Evolutionary conservation across 768 basidiomycete species (phyloP), one percentile per base, ranked within the genome.

Genomic region (Leccinum arenicola): DNA sequence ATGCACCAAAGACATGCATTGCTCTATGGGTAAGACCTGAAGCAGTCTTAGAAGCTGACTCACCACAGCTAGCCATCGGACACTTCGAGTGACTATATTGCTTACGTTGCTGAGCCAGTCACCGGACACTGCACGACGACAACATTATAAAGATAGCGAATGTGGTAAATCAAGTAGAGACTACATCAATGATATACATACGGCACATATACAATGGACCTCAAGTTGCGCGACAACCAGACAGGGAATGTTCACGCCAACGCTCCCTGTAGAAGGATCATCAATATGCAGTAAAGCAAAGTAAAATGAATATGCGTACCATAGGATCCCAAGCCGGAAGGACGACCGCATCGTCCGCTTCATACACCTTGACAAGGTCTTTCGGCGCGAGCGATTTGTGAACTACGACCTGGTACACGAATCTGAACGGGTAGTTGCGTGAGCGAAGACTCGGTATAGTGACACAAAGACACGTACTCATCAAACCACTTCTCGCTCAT

Each of bases 401-500:
- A 17, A 92, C 84, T 11, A 97, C 96, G 25, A 96, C 86, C 74
- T 98, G 96, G 76, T 93, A 98, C 29, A 96, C 92, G 70, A 85
- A 93, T 70, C 89, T 91, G 57, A 21, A 14, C 45, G 54, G 29
- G 8, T 11, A 50, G 54, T 54, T 50, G 7, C n/a, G 29, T 65
- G 48, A 62, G 52, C 35, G 31, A 29, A 36, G 38, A 49, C 49
- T 21, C 36, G 43, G 43, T 15, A 14, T 49, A 17, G 21, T 10
- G 11, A 33, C 15, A 53, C 54, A 50, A 55, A 50, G 57, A 53
- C 5, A 79, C 89, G 67, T 66, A 93, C 89, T 98, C 80, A 57
- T 89, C 87, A 74, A 98, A 98, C 95, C 96, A 98, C 47, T 77
- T 77, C 64, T 92, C 90, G 52, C 86, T 91, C 93, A 96, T 95